Percentiles rank a stretch among this genome's conserved stretches.
Conservation (phyloP, 2,329 filamentous ascomycete species). For the Aureobasidium sp. region DNA sequence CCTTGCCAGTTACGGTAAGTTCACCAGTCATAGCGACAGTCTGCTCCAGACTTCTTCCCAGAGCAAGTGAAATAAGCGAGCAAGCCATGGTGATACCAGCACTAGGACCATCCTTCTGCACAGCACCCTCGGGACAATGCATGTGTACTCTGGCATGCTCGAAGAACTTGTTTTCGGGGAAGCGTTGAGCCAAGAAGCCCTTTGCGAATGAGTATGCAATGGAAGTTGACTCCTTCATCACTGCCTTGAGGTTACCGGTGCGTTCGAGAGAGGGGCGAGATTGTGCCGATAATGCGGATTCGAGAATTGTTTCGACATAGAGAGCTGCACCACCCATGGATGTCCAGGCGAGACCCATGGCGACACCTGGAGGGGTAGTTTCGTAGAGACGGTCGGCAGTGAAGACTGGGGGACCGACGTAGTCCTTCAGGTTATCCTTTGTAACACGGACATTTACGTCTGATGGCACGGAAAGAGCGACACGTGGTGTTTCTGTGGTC, state of each 20-base stretch:
- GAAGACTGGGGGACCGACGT: constrained; percentile 91
- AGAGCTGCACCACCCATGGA: constrained; percentile 93
- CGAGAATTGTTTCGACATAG: constrained; percentile 94
- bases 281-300: constrained; percentile 63
- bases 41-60: constrained; percentile 70
- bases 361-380: constrained; percentile 82
- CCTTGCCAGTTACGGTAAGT: constrained; percentile 92
- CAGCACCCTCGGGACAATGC: constrained; percentile 92
- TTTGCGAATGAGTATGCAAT: constrained; percentile 98
- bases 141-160: constrained; percentile 92
- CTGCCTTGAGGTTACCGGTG: constrained; percentile 90
- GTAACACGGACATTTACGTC: constrained; percentile 76
- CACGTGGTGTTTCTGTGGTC: constrained; percentile 58
- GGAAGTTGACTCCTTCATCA: constrained; percentile 95
- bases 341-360: constrained; percentile 98
- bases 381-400: constrained; percentile 95
- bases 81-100: constrained; percentile 99
- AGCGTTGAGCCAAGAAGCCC: constrained; percentile 73
- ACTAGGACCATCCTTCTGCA: constrained; percentile 72
- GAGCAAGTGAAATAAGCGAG: constrained; percentile 73
- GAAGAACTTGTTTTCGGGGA: constrained; percentile 89
- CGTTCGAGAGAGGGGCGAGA: constrained; percentile 77
- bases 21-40: constrained; percentile 97
- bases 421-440: constrained; percentile 89
- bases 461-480: constrained; percentile 75